Base-by-base conservation (phyloP, 2,329 filamentous ascomycete genomes). In the Trichophyton rubrum region DNA sequence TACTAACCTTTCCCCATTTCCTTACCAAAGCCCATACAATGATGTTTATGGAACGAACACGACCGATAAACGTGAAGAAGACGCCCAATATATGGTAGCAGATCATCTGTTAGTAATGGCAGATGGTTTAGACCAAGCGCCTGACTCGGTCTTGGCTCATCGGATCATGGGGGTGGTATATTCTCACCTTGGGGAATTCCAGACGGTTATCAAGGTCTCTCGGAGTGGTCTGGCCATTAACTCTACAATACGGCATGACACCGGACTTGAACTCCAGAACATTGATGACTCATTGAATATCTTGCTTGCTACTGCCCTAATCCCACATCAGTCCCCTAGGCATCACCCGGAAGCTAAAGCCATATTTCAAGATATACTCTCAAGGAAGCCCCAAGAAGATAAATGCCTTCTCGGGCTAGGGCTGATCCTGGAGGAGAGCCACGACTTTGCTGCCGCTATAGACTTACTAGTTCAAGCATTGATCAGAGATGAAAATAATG, bases 401-500 rank as follows among this genome's bases (percentile, higher is more conserved):
- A 77, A 85, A 33, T 91, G 91, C 1, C 78, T 99, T 63, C 88
- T 97, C 53, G 93, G 93, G 0, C 84, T 96, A 38, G 95, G 93
- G 1, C 75, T 97, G 24, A 92, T 99, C 45, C 86, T 91, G 55
- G 90, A 96, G 72, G 93, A 97, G 67, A 90, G 96, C 65, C 87
- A 96, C 68, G 88, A 97, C 64, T 96, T 89, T 67, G 79, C 82
- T 55, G 81, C 89, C 67, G 93, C 95, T 0, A 84, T 91, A 43
- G 82, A 87, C 30, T 96, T 95, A 68, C 76, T 99, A 11, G 81
- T 81, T 43, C 83, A 89, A 64, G 93, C 93, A 1, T 72, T 95
- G 27, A 72, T 85, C 64, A 83, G 88, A 24, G 89, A 96, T 68
- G 77, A 80, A 1, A 77, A 78, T 9, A 96, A 96, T 66, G 78